phyloP scores from a whole-genome alignment of 2,329 filamentous ascomycete species.

The Graphiopsis chlorocephala region DNA sequence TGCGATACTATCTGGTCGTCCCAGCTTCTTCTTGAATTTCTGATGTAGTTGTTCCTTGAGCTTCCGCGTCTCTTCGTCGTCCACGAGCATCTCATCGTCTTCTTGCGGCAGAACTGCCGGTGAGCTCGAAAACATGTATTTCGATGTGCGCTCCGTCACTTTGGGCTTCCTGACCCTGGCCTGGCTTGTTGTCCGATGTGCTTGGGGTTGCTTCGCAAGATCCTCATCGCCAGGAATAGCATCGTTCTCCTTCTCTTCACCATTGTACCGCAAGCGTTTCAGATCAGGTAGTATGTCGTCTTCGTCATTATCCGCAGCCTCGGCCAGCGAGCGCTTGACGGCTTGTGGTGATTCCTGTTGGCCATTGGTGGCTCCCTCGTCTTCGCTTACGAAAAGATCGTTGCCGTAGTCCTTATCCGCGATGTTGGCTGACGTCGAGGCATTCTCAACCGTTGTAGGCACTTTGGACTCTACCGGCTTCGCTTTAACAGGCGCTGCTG shows the following conservation, averaged over 20 bases:
- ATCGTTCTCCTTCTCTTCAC: conserved; percentile 9
- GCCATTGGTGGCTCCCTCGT: conserved; percentile 41
- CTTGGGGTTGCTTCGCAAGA: not conserved
- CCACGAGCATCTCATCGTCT: conserved; percentile 39
- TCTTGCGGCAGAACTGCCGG: conserved; percentile 28
- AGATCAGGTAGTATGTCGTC: conserved; percentile 22
- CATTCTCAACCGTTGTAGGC: not conserved
- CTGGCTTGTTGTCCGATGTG: not conserved
- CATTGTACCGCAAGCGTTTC: conserved; percentile 20
- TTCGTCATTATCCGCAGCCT: conserved; percentile 9
- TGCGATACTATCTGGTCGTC: conserved; percentile 75
- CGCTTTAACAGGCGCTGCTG: conserved; percentile 26
- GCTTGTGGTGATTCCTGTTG: conserved; percentile 24
- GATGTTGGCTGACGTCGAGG: not conserved
- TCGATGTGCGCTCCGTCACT: conserved; percentile 52
- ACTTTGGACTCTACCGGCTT: conserved; percentile 17
- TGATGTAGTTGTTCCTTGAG: conserved; percentile 71
- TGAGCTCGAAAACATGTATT: conserved; percentile 58
- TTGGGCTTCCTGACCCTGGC: conserved; percentile 35
- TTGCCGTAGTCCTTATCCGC: conserved; percentile 21
- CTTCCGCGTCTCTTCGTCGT: conserved; percentile 52
- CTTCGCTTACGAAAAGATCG: conserved; percentile 32
- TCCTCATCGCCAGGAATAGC: not conserved
- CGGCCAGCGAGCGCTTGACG: conserved; percentile 2
- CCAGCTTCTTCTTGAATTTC: conserved; percentile 87